Evolutionary conservation across 192 early-diverging fungal genomes (phyloP).

Genomic region (Mortierella alpina): DNA sequence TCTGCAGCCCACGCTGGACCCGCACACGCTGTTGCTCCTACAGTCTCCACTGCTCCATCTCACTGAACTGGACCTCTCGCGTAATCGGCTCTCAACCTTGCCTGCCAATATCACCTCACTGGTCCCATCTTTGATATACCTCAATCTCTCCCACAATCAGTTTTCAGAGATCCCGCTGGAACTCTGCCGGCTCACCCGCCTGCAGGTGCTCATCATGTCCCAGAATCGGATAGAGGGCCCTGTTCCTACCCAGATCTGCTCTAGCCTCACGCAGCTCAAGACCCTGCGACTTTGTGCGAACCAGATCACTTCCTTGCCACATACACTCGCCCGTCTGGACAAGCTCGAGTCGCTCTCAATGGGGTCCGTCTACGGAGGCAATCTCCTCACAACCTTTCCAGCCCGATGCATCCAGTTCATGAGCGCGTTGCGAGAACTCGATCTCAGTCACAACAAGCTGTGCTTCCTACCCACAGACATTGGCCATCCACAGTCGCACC

Average conservation of each 20-base stretch:
- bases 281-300: constrained; percentile 57
- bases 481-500: constrained; percentile 44
- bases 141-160: constrained; percentile 61
- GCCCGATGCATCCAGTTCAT: constrained; percentile 55
- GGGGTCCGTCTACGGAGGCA: constrained; percentile 66
- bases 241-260: constrained; percentile 52
- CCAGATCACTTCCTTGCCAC: constrained; percentile 53
- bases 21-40: constrained; percentile 35
- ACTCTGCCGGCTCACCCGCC: constrained; percentile 53
- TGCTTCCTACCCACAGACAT: constrained; percentile 57
- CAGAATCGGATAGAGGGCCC: constrained; percentile 61
- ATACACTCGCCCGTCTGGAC: constrained; percentile 43
- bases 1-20: constrained; percentile 33
- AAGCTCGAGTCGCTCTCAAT: constrained; percentile 58
- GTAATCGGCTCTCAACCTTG: constrained; percentile 57
- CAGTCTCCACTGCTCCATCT: constrained; percentile 55
- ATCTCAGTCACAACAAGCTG: constrained; percentile 63
- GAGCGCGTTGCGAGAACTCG: constrained; percentile 58
- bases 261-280: constrained; percentile 50
- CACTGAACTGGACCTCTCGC: constrained; percentile 64
- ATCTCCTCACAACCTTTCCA: constrained; percentile 53
- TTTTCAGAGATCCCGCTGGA: constrained; percentile 60
- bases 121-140: constrained; percentile 41
- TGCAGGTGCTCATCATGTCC: constrained; percentile 59
- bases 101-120: constrained; percentile 53